Conservation (phyloP, 805 yeast genomes). For the Candida khao-thaluensis region DNA sequence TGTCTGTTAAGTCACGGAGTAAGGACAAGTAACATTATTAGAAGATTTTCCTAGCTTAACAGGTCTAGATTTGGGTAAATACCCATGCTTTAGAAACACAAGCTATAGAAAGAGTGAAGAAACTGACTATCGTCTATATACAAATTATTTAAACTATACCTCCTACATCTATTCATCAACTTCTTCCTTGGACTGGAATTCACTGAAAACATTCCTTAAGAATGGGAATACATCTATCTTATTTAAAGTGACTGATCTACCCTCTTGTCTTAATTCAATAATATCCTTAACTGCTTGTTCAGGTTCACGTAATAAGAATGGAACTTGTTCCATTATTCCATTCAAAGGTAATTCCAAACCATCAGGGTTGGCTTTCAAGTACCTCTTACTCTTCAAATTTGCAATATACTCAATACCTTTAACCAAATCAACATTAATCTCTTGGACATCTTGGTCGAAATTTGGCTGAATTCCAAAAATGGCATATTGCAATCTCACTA, state of each 20-base stretch:
- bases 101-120: too few species aligned
- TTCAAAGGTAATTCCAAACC: constrained; percentile 32
- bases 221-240: constrained; percentile 42
- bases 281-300: constrained; percentile 48
- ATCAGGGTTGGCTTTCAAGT: constrained; percentile 22
- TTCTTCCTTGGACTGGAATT: neutral
- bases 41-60: too few species aligned
- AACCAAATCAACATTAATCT: constrained; percentile 46
- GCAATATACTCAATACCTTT: constrained; percentile 72
- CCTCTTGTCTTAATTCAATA: constrained; percentile 45
- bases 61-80: too few species aligned
- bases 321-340: constrained; percentile 41
- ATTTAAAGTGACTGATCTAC: constrained; percentile 26
- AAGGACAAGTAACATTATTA: too few species aligned
- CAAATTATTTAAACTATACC: constrained; percentile 2
- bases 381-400: constrained; percentile 55
- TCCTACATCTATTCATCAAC: constrained; percentile 1
- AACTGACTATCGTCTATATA: neutral
- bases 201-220: constrained; percentile 24
- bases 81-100: too few species aligned
- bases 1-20: too few species aligned
- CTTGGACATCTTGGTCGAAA: constrained; percentile 52
- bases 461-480: constrained; percentile 81
- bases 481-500: constrained; percentile 78
- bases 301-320: constrained; percentile 34